Base-by-base conservation (phyloP, 352 stramenopile species). In the Peronospora farinosa region DNA sequence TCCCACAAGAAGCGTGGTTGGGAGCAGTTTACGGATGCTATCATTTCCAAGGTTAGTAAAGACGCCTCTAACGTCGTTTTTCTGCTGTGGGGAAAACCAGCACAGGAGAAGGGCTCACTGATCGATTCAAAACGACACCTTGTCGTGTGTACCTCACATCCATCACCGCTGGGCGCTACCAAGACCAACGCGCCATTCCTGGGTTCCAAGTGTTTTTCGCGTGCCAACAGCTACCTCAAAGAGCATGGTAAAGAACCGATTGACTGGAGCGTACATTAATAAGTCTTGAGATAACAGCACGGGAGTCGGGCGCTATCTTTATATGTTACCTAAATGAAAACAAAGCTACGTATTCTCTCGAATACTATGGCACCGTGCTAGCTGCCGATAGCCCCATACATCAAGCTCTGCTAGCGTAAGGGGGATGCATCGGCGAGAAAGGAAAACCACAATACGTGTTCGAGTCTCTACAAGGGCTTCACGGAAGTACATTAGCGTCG, bases 31-130 rank as follows among this genome's bases (percentile, higher is more conserved):
- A 99, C 97, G 5, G 94, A 99, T 67, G 84, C 84, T 28, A 72
- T 99, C 49, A 92, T 98, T 38, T 69, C 84, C 41, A 67, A 71
- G 42, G 63, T 97, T 38, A 95, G 78, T 49, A 68, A 73, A 47
- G 54, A 92, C 47, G 57, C 81, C 25, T 65, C 62, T 13, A 74
- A 95, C 63, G 74, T 99, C 13, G 96, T 99, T 0, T 99, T 99
- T 67, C 57, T 99, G 55, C 74, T 99, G 7, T 99, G 97, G 97
- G 97, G 97, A 16, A 98, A 97, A 54, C 95, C 95, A 28, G 96
- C 96, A 8, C 85, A 97, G 51, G 60, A 78, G 35, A 96, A 92
- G 50, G 68, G 71, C 16, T 71, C 62, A 11, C 54, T 83, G 36
- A 93, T 97, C 42, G 74, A 97, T 58, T 47, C 60, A 27, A 69